Evolutionary conservation across 129 eudicot genomes (phyloP).

Genomic region (Deinandra increscens): DNA sequence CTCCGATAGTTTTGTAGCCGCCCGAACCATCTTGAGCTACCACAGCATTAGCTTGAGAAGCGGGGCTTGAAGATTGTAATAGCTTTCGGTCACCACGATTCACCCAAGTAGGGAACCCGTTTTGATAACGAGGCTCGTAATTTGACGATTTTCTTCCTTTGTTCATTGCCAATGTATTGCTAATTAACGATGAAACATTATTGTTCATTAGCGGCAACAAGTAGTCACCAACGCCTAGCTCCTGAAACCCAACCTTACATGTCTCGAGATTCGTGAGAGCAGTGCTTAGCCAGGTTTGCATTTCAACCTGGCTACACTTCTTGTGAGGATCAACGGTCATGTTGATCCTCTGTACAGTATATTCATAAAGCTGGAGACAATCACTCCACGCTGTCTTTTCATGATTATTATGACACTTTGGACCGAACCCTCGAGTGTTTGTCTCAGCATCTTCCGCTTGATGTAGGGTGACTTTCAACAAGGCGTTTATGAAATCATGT

Average conservation of each 20-base stretch:
- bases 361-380: slow-evolving; percentile 59
- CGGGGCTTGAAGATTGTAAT: slow-evolving; percentile 41
- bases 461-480: slow-evolving; percentile 43
- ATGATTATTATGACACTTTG: slow-evolving; percentile 34
- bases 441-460: slow-evolving; percentile 31
- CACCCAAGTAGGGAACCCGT: slow-evolving; percentile 66
- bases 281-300: slow-evolving; percentile 72
- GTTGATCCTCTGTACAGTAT: slow-evolving; percentile 46
- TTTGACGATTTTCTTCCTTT: slow-evolving; percentile 3
- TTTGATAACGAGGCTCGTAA: slow-evolving; percentile 16
- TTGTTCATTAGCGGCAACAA: slow-evolving; percentile 44
- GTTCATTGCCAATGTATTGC: slow-evolving; percentile 60
- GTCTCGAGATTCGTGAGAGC: slow-evolving; percentile 67
- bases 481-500: slow-evolving; percentile 47
- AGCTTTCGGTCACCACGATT: slow-evolving; percentile 47
- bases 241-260: slow-evolving; percentile 47
- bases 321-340: slow-evolving; percentile 41
- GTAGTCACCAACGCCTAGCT: slow-evolving; percentile 39
- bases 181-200: slow-evolving; percentile 48
- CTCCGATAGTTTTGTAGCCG: slow-evolving; percentile 48
- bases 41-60: slow-evolving; percentile 43
- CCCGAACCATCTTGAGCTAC: slow-evolving; percentile 89
- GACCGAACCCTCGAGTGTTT: slow-evolving; percentile 40
- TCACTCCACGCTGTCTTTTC: slow-evolving; percentile 75
- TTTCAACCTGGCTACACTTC: slow-evolving; percentile 44